These are phyloP conservation scores for Oxytropis ochrocephala DNA, from an alignment of 306 rosid genomes.

Conservation along the genomic window DNA sequence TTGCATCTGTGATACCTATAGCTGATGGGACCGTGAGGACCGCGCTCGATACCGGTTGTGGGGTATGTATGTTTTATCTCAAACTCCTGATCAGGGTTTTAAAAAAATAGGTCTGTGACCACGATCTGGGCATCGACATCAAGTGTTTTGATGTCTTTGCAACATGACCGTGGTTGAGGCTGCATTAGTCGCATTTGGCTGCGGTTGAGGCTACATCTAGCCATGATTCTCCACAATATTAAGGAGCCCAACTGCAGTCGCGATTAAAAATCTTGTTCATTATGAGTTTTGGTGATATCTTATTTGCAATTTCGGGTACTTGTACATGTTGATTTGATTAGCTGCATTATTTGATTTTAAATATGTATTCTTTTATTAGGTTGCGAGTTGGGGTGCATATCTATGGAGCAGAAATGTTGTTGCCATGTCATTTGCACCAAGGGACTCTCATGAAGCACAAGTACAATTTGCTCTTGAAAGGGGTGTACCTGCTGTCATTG, in stretches of 20 bases:
- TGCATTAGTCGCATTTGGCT: too few relatives aligned
- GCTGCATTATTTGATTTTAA: conserved; percentile 10
- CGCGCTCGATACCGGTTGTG: conserved; percentile 82
- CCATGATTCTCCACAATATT: too few relatives aligned
- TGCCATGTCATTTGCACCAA: conserved; percentile 96
- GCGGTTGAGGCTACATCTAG: too few relatives aligned
- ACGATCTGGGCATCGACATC: too few relatives aligned
- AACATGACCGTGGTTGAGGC: too few relatives aligned
- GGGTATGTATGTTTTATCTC: conserved; percentile 45
- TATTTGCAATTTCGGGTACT: background rate
- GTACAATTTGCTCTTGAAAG: conserved; percentile 98
- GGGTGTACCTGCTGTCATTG: conserved; percentile 91
- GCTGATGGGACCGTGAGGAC: conserved; percentile 76
- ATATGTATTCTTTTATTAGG: conserved; percentile 28
- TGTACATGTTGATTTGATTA: background rate
- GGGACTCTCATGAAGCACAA: conserved; percentile 97
- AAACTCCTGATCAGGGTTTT: too few relatives aligned
- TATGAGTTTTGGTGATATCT: background rate
- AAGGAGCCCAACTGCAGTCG: too few relatives aligned
- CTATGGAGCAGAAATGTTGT: conserved; percentile 84
- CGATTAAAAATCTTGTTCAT: too few relatives aligned
- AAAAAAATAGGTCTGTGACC: too few relatives aligned
- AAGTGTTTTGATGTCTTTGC: too few relatives aligned
- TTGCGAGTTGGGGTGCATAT: conserved; percentile 98
- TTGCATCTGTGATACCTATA: conserved; percentile 76